phyloP scores from a whole-genome alignment of 352 stramenopile species.

The Pythium aphanidermatum region DNA sequence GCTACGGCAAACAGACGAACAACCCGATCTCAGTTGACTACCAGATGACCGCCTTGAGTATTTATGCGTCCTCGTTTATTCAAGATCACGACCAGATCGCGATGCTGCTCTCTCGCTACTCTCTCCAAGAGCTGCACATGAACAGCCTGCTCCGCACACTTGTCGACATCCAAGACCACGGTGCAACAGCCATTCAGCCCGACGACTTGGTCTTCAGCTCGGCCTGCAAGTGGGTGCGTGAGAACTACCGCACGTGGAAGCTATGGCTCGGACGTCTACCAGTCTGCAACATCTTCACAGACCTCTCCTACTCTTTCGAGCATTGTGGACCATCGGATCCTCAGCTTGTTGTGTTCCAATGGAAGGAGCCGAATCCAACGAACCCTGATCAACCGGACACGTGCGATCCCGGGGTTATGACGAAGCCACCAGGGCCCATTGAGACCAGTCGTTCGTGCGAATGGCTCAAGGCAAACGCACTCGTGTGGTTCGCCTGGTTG shows the following conservation, averaged over 20 bases:
- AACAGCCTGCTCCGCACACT: slow-evolving; percentile 16
- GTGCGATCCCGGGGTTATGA: slow-evolving; percentile 24
- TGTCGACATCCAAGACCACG: neutral
- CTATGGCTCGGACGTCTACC: slow-evolving; percentile 14
- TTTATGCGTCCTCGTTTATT: slow-evolving; percentile 23
- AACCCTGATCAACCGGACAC: slow-evolving; percentile 14
- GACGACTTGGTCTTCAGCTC: slow-evolving; percentile 19
- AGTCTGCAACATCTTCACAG: slow-evolving; percentile 1
- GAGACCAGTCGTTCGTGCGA: slow-evolving; percentile 20
- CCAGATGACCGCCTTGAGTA: slow-evolving; percentile 16
- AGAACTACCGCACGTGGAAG: slow-evolving; percentile 11
- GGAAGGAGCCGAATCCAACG: slow-evolving; percentile 9
- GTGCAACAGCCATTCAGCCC: neutral
- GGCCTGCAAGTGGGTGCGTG: slow-evolving; percentile 17
- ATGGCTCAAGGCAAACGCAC: slow-evolving; percentile 27
- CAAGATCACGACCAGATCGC: slow-evolving; percentile 9
- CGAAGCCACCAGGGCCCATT: slow-evolving; percentile 4
- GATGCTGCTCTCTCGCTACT: slow-evolving; percentile 22
- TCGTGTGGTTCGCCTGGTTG: slow-evolving; percentile 27
- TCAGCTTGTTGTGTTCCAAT: slow-evolving; percentile 10
- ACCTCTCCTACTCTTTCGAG: neutral
- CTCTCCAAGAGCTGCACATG: slow-evolving; percentile 26
- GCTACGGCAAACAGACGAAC: slow-evolving; percentile 26
- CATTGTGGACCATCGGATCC: neutral
- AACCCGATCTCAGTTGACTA: slow-evolving; percentile 42